These are phyloP conservation scores for Raffaelea arxii DNA, from an alignment of 2,329 filamentous ascomycete genomes.

Conservation along the genomic window DNA sequence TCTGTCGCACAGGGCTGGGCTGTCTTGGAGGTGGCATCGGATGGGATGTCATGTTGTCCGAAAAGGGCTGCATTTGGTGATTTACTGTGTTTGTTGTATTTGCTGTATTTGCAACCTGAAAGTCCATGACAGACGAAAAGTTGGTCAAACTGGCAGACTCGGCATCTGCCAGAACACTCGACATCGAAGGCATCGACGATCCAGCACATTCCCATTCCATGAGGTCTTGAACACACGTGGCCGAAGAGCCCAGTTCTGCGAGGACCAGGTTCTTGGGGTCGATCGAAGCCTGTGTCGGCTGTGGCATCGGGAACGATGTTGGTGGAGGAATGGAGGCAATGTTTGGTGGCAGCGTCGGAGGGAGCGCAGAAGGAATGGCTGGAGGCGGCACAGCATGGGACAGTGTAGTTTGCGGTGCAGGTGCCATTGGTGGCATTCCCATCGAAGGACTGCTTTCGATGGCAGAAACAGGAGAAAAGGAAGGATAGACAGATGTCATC, in stretches of 20 bases:
- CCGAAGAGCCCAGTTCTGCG: constrained; percentile 22
- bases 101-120: too few species aligned
- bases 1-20: constrained; percentile 15
- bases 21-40: constrained; percentile 5
- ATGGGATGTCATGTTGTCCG: background rate
- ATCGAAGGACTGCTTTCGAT: too few species aligned
- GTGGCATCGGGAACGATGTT: constrained; percentile 6
- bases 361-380: background rate
- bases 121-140: too few species aligned
- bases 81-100: too few species aligned
- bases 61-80: too few species aligned
- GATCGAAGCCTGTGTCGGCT: constrained; percentile 13
- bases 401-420: too few species aligned
- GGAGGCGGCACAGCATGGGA: background rate
- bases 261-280: constrained; percentile 20
- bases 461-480: too few species aligned
- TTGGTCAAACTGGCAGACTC: too few species aligned
- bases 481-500: too few species aligned
- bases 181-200: background rate
- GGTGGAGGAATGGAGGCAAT: background rate
- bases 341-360: background rate
- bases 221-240: constrained; percentile 6
- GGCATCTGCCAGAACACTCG: background rate
- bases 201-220: constrained; percentile 19
- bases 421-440: too few species aligned